Evolutionary conservation across 2,329 filamentous ascomycete genomes (phyloP).

Genomic region (Microascus cirrosus): DNA sequence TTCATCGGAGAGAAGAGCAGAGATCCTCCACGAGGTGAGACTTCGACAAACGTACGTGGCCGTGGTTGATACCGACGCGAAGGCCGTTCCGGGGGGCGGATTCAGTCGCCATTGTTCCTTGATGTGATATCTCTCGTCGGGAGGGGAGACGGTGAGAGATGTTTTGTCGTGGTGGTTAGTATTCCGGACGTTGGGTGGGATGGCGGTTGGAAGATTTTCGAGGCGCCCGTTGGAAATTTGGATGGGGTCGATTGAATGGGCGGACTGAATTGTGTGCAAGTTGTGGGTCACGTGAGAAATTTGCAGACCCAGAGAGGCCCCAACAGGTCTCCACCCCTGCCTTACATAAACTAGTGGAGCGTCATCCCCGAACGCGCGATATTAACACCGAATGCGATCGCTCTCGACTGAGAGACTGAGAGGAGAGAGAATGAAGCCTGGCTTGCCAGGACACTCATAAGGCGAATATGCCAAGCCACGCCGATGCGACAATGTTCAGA

Average conservation of each 20-base stretch:
- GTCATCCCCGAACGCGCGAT: no score
- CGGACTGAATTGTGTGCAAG: slow-evolving; percentile 10
- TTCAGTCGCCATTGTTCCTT: slow-evolving; percentile 47
- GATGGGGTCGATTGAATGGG: not conserved
- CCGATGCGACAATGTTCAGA: no score
- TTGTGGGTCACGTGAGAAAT: slow-evolving; percentile 19
- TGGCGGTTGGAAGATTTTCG: slow-evolving; percentile 1
- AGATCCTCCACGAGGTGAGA: slow-evolving; percentile 70
- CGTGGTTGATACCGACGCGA: slow-evolving; percentile 51
- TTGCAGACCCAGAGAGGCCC: slow-evolving; percentile 10
- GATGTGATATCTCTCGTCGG: slow-evolving; percentile 11
- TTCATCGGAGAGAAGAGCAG: slow-evolving; percentile 27
- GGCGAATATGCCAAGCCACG: no score
- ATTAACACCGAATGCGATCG: no score
- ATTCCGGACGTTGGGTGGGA: slow-evolving; percentile 5
- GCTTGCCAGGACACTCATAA: no score
- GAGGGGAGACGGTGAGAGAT: slow-evolving; percentile 17
- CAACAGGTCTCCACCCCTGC: not conserved
- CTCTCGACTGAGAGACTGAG: no score
- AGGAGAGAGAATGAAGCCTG: no score
- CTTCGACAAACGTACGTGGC: slow-evolving; percentile 48
- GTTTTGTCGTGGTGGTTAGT: slow-evolving; percentile 13
- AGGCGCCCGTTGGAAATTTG: not conserved
- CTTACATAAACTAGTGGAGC: no score
- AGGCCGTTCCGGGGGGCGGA: slow-evolving; percentile 45